Evolutionary conservation across 257 asterid genomes (phyloP), one percentile per base, ranked within the genome.

Genomic region (Gentiana macrophylla): DNA sequence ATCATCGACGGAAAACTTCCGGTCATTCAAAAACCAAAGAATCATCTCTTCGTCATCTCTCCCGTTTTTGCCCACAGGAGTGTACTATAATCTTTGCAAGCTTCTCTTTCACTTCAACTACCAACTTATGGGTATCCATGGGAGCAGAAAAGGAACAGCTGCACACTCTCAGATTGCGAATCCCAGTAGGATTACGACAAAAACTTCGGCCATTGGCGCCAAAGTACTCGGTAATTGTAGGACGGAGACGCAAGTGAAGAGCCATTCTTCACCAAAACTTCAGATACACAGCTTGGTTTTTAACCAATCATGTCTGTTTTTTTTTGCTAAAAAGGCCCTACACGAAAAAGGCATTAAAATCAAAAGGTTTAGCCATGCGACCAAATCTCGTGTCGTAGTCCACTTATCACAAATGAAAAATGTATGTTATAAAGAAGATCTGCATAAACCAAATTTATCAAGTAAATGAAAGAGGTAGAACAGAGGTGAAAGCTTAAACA

Each of bases 31-130:
- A 73, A 84, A 91, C 98, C 98, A 87, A 50, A 80, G 79, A 62
- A 91, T 91, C 91, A 91, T 75, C 60, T 84, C 95, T 61, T 87
- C 98, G 32, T 91, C 98, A 57, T 86, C 95, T 74, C 94, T 79
- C 67, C 98, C 98, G 65, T 77, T 67, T 70, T 77, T 80, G n/a
- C 98, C 98, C 57, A 81, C 73, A 0, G 96, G 59, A 90, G 95
- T 67, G 60, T 59, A 12, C n/a, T 67, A 53, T 86, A 67, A 52
- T 84, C 84, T 59, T 86, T 60, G 77, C 82, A 53, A 91, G 95
- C 79, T 72, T 84, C 74, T 77, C 81, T 77, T 90, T 86, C 58
- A 90, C 98, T 72, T 79, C 72, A 49, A 74, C 59, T 61, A 90
- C 96, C 12, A 90, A 64, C 96, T 64, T 72, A 37, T 63, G 68